These are phyloP conservation scores for Piromyces sp. DNA, from an alignment of 192 early-diverging fungal species.

Conservation along the genomic window DNA sequence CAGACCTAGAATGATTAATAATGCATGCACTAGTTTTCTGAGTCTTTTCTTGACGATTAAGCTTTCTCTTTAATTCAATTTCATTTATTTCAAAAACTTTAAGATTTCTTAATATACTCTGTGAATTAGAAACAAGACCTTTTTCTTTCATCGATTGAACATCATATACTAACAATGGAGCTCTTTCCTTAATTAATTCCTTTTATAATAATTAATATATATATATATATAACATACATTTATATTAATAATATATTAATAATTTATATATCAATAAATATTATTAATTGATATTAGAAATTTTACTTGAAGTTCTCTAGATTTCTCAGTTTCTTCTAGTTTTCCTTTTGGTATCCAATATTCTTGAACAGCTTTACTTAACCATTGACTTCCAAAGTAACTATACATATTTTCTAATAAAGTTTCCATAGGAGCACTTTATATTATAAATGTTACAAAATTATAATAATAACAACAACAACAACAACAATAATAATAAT, in stretches of 20 bases:
- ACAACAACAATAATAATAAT: no score
- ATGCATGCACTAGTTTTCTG: constrained; percentile 47
- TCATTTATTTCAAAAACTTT: constrained; percentile 45
- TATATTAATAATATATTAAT: no score
- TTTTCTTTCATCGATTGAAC: constrained; percentile 8
- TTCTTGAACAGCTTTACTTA: constrained; percentile 46
- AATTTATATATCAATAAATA: no score
- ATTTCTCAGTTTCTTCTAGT: constrained; percentile 15
- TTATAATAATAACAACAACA: not conserved
- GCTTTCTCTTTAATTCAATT: constrained; percentile 37
- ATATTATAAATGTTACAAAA: not conserved
- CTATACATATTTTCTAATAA: constrained; percentile 43
- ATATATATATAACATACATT: no score
- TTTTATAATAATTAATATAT: not conserved
- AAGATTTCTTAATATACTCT: constrained; percentile 36
- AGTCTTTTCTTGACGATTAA: constrained; percentile 12
- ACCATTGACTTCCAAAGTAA: constrained; percentile 44
- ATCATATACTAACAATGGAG: constrained; percentile 58
- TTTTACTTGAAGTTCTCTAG: constrained; percentile 27
- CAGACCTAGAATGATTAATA: constrained; percentile 9
- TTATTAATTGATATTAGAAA: no score
- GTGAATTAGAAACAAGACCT: constrained; percentile 24
- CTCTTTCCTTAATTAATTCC: constrained; percentile 48
- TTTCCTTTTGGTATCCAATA: constrained; percentile 25
- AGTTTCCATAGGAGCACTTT: constrained; percentile 47